These are phyloP conservation scores for Globisporangium nodosum DNA, from an alignment of 352 stramenopile species.

Conservation along the genomic window DNA sequence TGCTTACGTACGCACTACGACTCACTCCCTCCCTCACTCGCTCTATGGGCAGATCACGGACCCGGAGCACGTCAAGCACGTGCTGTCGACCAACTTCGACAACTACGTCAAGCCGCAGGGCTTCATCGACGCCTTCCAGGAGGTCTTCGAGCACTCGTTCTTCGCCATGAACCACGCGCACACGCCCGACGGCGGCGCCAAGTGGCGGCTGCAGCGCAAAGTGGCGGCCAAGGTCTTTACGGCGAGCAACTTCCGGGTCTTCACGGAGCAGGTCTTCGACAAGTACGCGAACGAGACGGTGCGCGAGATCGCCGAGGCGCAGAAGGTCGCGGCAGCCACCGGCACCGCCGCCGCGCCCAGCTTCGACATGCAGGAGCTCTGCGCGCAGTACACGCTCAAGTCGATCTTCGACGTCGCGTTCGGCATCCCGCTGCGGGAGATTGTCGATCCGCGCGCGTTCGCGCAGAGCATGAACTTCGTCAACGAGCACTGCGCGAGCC, in stretches of 20 bases:
- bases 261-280: slow-evolving; percentile 40
- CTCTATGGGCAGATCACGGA: slow-evolving; percentile 30
- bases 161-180: slow-evolving; percentile 66
- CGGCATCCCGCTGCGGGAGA: slow-evolving; percentile 25
- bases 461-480: slow-evolving; percentile 46
- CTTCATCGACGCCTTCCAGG: slow-evolving; percentile 58
- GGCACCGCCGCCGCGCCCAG: slow-evolving; percentile 16
- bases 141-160: slow-evolving; percentile 68
- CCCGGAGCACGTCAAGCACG: slow-evolving; percentile 58
- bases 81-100: slow-evolving; percentile 51
- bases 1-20: background rate
- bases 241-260: slow-evolving; percentile 43
- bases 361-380: slow-evolving; percentile 43
- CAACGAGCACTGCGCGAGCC: slow-evolving; percentile 39
- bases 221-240: slow-evolving; percentile 87
- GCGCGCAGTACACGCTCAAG: slow-evolving; percentile 39
- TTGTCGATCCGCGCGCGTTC: slow-evolving; percentile 22
- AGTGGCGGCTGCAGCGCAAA: slow-evolving; percentile 76
- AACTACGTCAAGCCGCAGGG: slow-evolving; percentile 75
- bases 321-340: too few relatives aligned
- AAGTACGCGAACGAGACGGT: slow-evolving; percentile 31
- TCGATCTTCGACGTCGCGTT: slow-evolving; percentile 62
- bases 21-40: background rate
- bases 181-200: slow-evolving; percentile 40
- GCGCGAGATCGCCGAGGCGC: slow-evolving; percentile 9